Base-by-base conservation (phyloP, 177 flowering plant genomes). In the Vitis hybrid region DNA sequence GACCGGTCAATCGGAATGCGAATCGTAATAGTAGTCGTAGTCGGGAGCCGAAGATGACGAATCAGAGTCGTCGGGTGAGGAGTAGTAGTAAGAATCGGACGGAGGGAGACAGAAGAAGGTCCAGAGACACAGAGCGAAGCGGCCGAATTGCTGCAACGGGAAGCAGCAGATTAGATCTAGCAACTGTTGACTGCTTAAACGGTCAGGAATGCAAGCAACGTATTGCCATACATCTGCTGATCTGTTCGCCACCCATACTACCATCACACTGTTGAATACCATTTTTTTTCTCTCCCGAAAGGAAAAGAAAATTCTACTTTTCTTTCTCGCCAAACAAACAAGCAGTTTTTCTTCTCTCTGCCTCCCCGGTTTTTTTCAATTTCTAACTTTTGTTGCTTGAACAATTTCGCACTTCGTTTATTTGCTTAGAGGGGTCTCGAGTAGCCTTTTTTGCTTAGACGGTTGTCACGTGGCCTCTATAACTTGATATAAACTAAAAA, bases 121-220 rank as follows among this genome's bases (percentile, higher is more conserved):
- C 78, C 84, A 79, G 34, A 83, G 50, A 59, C 76, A 79, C 58
- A 81, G 76, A n/a, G 77, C 77, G 55, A 83, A 39, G 18, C 73
- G 77, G 18, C 81, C 76, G 18, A 83, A 65, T 15, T 78, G 79
- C 13, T 78, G 79, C 51, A 83, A 56, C 20, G 86, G 86, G 64
- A 80, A 74, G 52, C 83, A 74, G 65, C 59, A 72, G 60, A 82
- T 19, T 10, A 82, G 80, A 61, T 82, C 77, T 12, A 82, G 13
- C 19, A 82, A 60, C 77, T 82, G 82, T 3, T 74, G 68, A 56
- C 73, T 74, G 72, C 65, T 70, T 0, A 80, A 10, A 2, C 69
- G 72, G 2, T 69, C 74, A 0, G 66, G 67, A 15, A 72, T 18
- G 50, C 69, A 72, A 0, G 70, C 64, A 12, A 73, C 1, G 31